Base-by-base conservation (phyloP, 768 basidiomycete genomes). In the Podaxis sp. region DNA sequence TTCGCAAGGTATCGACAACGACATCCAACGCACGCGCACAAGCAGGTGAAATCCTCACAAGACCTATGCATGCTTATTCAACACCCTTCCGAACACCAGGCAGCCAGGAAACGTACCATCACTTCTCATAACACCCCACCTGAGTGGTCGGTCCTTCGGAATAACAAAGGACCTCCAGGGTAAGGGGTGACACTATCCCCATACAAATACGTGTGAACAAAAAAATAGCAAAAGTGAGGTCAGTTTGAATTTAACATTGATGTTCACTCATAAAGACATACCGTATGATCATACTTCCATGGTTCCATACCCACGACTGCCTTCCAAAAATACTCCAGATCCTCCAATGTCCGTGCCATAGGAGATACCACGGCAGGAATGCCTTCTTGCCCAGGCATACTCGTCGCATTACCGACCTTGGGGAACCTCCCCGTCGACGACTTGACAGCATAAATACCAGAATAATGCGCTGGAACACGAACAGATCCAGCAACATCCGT, bases 401-500 rank as follows among this genome's bases (percentile, higher is more conserved):
- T 75, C 49, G 80, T 75, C 36, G 66, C 68, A 57, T 75, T 80
- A 11, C 84, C 86, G 12, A 71, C 77, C 68, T 73, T 82, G 26
- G 76, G 72, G 66, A 85, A 82, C 38, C 87, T 74, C 41, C 80
- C 75, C 58, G 75, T 72, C 17, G 83, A 83, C 0, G 82, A 74
- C 69, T 82, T 84, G 70, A 88, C 78, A 7, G 82, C 76, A 71
- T 86, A 89, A 1, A 86, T 72, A 0, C 88, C 89, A 49, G 85
- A 86, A 66, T 83, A 87, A 61, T 88, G 83, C 0, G 88, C 82
- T 2, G 89, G 89, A 7, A 81, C 81, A 20, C 89, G 81, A 44
- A 91, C 82, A 33, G 84, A 86, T 2, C 89, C 90, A 10, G 84
- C 88, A 22, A 90, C 86, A 62, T 90, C 88, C 4, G 87, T 86